Percentiles rank a stretch among this genome's conserved stretches.
Conservation (phyloP, 495 filamentous ascomycete species). For the Neurospora discreta region DNA sequence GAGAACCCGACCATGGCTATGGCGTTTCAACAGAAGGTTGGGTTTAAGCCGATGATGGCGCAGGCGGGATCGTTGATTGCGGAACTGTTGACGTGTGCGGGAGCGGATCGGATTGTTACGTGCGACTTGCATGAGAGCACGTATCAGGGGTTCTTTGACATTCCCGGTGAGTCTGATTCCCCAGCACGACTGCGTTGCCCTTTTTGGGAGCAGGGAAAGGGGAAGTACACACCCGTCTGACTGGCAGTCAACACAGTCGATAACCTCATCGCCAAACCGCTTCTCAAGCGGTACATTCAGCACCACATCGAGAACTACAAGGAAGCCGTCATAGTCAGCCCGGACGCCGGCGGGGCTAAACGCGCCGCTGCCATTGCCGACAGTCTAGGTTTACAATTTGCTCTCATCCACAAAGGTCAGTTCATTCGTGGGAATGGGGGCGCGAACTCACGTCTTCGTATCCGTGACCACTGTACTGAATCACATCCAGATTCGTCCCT, state of each 20-base stretch:
- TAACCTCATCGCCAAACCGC: conserved; percentile 81
- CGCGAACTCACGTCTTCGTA: background rate
- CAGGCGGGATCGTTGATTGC: conserved; percentile 94
- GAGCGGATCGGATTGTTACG: conserved; percentile 61
- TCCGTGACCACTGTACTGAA: background rate
- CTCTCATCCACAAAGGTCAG: conserved; percentile 90
- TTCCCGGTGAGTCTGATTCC: conserved; percentile 36
- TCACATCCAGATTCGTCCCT: background rate
- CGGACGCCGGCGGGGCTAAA: conserved; percentile 94
- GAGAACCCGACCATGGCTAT: conserved; percentile 42
- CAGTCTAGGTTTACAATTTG: conserved; percentile 82
- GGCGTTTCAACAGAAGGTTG: conserved; percentile 73
- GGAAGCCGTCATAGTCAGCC: conserved; percentile 85
- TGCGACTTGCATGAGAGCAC: conserved; percentile 6
- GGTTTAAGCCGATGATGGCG: conserved; percentile 97
- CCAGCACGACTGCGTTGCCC: background rate
- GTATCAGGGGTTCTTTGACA: conserved; percentile 90
- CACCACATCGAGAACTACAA: conserved; percentile 77
- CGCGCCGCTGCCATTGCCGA: conserved; percentile 95
- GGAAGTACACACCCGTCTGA: background rate
- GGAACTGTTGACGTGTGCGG: conserved; percentile 87
- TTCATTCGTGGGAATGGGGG: conserved; percentile 1
- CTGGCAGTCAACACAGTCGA: conserved; percentile 44
- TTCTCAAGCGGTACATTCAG: conserved; percentile 84
- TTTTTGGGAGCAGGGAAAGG: background rate